Conservation (phyloP, 192 early-diverging fungal genomes). For the Mortierella antarctica region DNA sequence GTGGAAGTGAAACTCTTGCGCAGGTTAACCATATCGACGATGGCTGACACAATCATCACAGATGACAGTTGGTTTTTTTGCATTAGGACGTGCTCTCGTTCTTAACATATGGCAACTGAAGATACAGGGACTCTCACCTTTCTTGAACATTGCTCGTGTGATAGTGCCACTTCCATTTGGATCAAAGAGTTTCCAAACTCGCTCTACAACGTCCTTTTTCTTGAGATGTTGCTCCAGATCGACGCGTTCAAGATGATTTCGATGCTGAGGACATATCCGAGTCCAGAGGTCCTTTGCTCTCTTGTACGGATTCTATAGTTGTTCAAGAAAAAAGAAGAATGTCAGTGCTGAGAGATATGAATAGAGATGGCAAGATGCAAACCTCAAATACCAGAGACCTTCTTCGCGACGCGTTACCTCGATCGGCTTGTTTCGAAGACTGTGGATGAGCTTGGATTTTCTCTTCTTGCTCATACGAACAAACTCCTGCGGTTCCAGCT, state of each 20-base stretch:
- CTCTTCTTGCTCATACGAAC: slow-evolving; percentile 32
- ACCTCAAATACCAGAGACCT: not conserved
- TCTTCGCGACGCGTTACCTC: slow-evolving; percentile 15
- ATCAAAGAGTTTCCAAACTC: slow-evolving; percentile 39
- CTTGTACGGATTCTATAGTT: slow-evolving; percentile 35
- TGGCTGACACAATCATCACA: slow-evolving; percentile 5
- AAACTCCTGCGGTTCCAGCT: slow-evolving; percentile 31
- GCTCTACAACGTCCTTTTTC: slow-evolving; percentile 33
- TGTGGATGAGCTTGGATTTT: slow-evolving; percentile 27
- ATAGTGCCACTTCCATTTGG: slow-evolving; percentile 22
- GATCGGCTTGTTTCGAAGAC: slow-evolving; percentile 42
- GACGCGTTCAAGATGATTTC: slow-evolving; percentile 22
- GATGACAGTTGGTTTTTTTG: not conserved
- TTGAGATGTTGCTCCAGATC: slow-evolving; percentile 38
- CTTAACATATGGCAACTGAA: not conserved
- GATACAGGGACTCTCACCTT: slow-evolving; percentile 5
- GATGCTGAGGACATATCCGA: slow-evolving; percentile 32
- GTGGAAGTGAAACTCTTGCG: slow-evolving; percentile 42
- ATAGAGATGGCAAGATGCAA: not conserved
- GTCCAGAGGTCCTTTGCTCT: slow-evolving; percentile 41
- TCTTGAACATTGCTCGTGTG: slow-evolving; percentile 43
- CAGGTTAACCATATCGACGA: slow-evolving; percentile 46
- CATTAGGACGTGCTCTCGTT: not conserved
- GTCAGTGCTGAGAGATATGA: not conserved
- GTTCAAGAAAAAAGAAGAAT: not conserved